Evolutionary conservation across 2,329 filamentous ascomycete genomes (phyloP), one percentile per base, ranked within the genome.

Genomic region (Cytospora paraplurivora): DNA sequence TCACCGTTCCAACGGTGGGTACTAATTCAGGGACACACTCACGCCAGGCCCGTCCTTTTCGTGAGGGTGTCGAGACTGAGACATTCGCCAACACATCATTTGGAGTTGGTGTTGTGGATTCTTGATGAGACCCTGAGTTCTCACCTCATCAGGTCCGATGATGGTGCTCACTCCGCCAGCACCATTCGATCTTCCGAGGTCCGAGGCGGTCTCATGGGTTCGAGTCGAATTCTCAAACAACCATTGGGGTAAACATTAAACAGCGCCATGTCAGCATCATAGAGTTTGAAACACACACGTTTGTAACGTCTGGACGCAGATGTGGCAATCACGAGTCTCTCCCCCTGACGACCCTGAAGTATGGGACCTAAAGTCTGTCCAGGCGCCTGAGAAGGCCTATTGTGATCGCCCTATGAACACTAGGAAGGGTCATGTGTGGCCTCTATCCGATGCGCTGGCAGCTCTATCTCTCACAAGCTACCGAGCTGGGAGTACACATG

Each of bases 21-120:
- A 19, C 41, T n/a, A 19, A 44, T 44, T 44, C 41, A 44, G 44
- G 58, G 50, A 50, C 47, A 47, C 41, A 33, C 21, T 37, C n/a
- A 21, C 12, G 37, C 58, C 49, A 54, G 50, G 27, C 35, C 61
- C 58, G 56, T 37, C 53, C 56, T 56, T 27, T 44, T 44, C 41
- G 35, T 49, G 58, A 62, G 47, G 60, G 63, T 59, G 60, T 63
- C 34, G 38, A 56, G 56, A 27, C 56, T 59, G 56, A 65, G 63
- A 65, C 63, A 65, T 55, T 34, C 56, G 56, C 63, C 63, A 65
- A 27, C 60, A 21, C 63, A 65, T 54, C 52, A 21, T 19, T 35
- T 56, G 44, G 34, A 35, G 19, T 33, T 58, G 52, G 41, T 32
- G 54, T n/a, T 49, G 33, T 44, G 17, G 41, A 7, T 8, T n/a